phyloP scores from a whole-genome alignment of 1,284 basidiomycete species.

The Marasmius oreades region DNA sequence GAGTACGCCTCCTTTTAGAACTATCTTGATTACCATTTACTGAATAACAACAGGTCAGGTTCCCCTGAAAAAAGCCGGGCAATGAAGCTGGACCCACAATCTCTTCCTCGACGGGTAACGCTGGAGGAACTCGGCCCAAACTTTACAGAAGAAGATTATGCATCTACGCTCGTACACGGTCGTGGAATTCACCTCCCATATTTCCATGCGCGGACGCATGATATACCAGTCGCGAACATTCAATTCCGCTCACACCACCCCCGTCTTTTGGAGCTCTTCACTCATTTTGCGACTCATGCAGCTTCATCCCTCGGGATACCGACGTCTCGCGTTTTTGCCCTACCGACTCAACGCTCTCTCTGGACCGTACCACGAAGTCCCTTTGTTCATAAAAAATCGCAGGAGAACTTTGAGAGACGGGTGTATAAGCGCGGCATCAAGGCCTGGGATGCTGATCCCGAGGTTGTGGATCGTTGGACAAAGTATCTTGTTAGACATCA shows the following conservation, averaged over 20 bases:
- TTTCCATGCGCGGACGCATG: conserved; percentile 62
- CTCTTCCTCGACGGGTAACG: conserved; percentile 10
- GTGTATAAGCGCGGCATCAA: conserved; percentile 87
- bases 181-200: conserved; percentile 50
- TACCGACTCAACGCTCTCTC: conserved; percentile 78
- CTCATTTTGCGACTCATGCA: conserved; percentile 83
- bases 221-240: conserved; percentile 79
- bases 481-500: conserved; percentile 78
- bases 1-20: conserved; percentile 6
- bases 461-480: conserved; percentile 81
- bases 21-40: conserved; percentile 1
- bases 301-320: conserved; percentile 86
- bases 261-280: conserved; percentile 72
- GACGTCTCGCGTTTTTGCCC: conserved; percentile 59
- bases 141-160: conserved; percentile 40
- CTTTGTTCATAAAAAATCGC: conserved; percentile 92
- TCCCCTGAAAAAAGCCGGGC: conserved; percentile 9
- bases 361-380: conserved; percentile 89
- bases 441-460: conserved; percentile 84
- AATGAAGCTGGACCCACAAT: conserved; percentile 5
- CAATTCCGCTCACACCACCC: conserved; percentile 81
- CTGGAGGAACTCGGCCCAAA: conserved; percentile 10
- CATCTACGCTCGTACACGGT: conserved; percentile 55
- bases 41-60: conserved; percentile 15
- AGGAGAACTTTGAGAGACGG: conserved; percentile 92